Conservation (phyloP, 495 filamentous ascomycete genomes). For the Penicillium cinerascens region DNA sequence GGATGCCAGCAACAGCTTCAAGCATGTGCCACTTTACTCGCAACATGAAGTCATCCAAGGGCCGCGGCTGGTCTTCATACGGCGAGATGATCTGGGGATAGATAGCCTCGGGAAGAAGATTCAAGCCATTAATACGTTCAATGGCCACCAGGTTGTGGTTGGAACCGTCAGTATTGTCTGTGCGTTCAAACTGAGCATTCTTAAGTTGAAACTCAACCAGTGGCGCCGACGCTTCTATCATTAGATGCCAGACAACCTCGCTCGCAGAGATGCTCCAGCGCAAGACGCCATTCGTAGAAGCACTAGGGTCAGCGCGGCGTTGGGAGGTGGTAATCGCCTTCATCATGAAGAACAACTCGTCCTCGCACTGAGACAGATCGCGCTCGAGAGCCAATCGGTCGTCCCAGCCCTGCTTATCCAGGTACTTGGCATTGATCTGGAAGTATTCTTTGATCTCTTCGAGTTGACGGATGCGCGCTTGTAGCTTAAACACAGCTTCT, state of each 20-base stretch:
- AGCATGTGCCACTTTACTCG: slow-evolving; percentile 96
- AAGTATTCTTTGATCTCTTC: slow-evolving; percentile 97
- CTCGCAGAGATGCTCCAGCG: slow-evolving; percentile 86
- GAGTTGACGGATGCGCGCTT: slow-evolving; percentile 86
- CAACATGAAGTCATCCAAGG: slow-evolving; percentile 70
- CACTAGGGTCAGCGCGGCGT: slow-evolving; percentile 65
- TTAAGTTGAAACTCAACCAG: slow-evolving; percentile 91
- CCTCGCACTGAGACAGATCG: slow-evolving; percentile 84
- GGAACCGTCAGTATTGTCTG: slow-evolving; percentile 93
- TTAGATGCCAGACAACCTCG: slow-evolving; percentile 96
- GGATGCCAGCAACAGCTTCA: slow-evolving; percentile 95
- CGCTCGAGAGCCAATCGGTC: slow-evolving; percentile 81
- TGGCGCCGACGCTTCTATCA: slow-evolving; percentile 78
- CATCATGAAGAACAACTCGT: slow-evolving; percentile 99
- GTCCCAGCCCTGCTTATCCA: slow-evolving; percentile 89
- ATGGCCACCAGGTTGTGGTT: slow-evolving; percentile 90
- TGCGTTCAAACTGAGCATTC: slow-evolving; percentile 86
- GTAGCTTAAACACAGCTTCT: slow-evolving; percentile 86
- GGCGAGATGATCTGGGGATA: slow-evolving; percentile 96
- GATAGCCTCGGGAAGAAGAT: slow-evolving; percentile 81
- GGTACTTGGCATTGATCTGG: slow-evolving; percentile 81
- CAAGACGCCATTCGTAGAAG: slow-evolving; percentile 69
- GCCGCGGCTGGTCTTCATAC: slow-evolving; percentile 65
- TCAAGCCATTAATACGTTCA: slow-evolving; percentile 76
- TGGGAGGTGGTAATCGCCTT: slow-evolving; percentile 98